Percentiles rank a stretch among this genome's conserved stretches.
Conservation (phyloP, 306 rosid species). For the Citrullus mucosospermus region DNA sequence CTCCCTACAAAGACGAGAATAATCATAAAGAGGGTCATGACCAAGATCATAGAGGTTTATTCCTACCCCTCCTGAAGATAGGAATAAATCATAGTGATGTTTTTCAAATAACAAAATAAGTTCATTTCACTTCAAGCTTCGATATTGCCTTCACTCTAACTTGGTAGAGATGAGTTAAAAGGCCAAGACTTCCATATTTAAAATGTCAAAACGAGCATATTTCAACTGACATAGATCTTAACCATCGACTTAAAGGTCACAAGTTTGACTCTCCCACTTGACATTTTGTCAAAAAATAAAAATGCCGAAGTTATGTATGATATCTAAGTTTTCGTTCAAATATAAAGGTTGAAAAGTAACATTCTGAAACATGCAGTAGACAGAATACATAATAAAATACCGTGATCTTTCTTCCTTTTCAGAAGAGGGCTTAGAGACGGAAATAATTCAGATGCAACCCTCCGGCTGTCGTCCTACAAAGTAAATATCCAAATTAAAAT, state of each 20-base stretch:
- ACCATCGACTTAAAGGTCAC: too few species aligned
- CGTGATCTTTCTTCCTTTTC: conserved; percentile 77
- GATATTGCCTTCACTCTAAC: not conserved
- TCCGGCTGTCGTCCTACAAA: conserved; percentile 76
- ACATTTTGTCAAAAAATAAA: too few species aligned
- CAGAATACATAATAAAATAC: conserved; percentile 20
- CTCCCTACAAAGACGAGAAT: conserved; percentile 46
- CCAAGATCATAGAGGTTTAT: not conserved
- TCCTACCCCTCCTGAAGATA: not conserved
- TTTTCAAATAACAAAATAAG: not conserved
- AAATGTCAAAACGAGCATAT: not conserved
- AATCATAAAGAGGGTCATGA: not conserved
- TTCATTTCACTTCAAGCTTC: not conserved
- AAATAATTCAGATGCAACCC: conserved; percentile 63
- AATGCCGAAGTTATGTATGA: not conserved
- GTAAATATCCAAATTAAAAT: conserved; percentile 11
- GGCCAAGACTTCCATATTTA: not conserved
- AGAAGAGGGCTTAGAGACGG: conserved; percentile 53
- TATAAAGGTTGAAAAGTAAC: not conserved
- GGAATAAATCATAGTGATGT: not conserved
- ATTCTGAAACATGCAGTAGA: not conserved
- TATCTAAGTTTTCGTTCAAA: not conserved
- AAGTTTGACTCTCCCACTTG: too few species aligned
- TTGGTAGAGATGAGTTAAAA: not conserved
- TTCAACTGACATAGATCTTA: too few species aligned